A percentile compares a stretch with the other conserved stretches of the same genome.
Evolutionary conservation across 306 rosid species (phyloP).

Genomic region (Castanopsis chinensis): DNA sequence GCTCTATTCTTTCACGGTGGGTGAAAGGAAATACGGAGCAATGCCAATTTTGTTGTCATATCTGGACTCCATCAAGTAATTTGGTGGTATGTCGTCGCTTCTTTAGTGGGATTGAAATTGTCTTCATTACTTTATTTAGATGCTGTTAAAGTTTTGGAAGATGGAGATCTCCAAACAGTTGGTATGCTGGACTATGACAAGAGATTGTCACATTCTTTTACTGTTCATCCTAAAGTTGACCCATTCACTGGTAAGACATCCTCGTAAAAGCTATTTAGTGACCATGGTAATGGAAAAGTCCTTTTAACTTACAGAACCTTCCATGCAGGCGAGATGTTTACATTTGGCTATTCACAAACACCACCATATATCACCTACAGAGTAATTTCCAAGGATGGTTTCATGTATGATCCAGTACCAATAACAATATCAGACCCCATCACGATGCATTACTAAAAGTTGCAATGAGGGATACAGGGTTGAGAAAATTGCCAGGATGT

Average conservation of each 20-base stretch:
- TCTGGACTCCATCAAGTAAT: not conserved
- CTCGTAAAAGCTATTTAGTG: slow-evolving; percentile 18
- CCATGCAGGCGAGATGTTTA: too few relatives aligned
- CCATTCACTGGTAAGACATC: slow-evolving; percentile 77
- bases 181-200: too few relatives aligned
- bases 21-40: slow-evolving; percentile 5
- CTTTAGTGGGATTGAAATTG: slow-evolving; percentile 18
- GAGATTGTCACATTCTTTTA: too few relatives aligned
- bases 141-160: slow-evolving; percentile 88
- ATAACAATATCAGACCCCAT: too few relatives aligned
- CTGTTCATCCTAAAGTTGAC: slow-evolving; percentile 98
- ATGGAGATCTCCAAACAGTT: slow-evolving; percentile 93
- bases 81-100: too few relatives aligned
- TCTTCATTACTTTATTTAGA: slow-evolving; percentile 45
- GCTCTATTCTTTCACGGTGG: not conserved
- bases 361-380: too few relatives aligned
- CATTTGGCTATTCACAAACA: too few relatives aligned
- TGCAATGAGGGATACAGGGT: too few relatives aligned
- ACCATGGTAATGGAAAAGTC: slow-evolving; percentile 10
- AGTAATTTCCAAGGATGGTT: too few relatives aligned
- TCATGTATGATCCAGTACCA: too few relatives aligned
- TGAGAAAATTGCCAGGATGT: too few relatives aligned
- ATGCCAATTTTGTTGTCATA: not conserved
- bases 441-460: too few relatives aligned
- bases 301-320: slow-evolving; percentile 19